Evolutionary conservation across 202 grass and related monocot species (phyloP), one percentile per base, ranked within the genome.

Genomic region (Dendrocalamus latiflorus): DNA sequence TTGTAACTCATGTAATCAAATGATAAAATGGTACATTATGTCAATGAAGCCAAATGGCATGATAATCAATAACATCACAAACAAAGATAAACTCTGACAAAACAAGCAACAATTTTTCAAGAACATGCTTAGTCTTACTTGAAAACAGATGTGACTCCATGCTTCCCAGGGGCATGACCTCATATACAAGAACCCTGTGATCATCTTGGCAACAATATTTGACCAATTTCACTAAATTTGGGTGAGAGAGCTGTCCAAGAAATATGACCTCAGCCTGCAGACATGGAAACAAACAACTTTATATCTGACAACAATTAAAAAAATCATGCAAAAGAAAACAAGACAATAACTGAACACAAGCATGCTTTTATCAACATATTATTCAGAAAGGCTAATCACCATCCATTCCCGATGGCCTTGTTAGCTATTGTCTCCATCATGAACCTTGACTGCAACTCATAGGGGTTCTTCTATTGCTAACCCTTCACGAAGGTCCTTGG

Each of bases 371-470:
- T 8, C 25, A 74, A 6, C 26, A 55, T 39, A 74, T 34, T 30
- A 74, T 28, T 51, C 48, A 84, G 41, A 83, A 78, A 92, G 21
- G 41, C 34, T 43, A 88, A 17, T 74, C 85, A 98, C 95, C 95
- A 95, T 83, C 91, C 95, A 98, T 79, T 98, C 95, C 43, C 91
- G 90, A 66, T 95, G 95, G 55, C 95, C 95, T 73, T 98, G 95
- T 60, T 58, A 91, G 85, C 95, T 93, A 68, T 98, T 98, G 83
- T 87, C 89, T 65, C 90, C 85, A 73, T 95, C 93, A 89, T 98
- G 95, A 21, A 98, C 93, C 81, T 98, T 98, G 38, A 98, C 95
- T 1, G 95, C 95, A 62, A 98, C 93, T 81, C 78, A 67, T 56
- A 83, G 20, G 16, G 93, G 91, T 24, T 95, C 84, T 58, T 95